Evolutionary conservation across 2,329 filamentous ascomycete species (phyloP), one percentile per base, ranked within the genome.

Genomic region (Sporothrix mexicana): DNA sequence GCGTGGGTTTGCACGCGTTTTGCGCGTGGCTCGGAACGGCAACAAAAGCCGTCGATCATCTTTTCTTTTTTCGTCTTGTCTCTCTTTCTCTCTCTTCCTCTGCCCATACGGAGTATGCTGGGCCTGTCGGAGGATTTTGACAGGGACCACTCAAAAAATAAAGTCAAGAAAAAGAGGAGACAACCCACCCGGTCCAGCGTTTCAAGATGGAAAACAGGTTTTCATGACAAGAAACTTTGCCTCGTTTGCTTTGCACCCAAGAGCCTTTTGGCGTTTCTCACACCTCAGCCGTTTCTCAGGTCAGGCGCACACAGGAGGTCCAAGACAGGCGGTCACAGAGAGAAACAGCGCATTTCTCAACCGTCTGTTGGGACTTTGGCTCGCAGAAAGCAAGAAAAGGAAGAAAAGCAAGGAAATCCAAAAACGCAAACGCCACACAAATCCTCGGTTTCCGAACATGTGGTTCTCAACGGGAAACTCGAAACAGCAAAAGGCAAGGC

Each of bases 201-300:
- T 67, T 67, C 64, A 67, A 51, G 67, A 57, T 57, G 49, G 36
- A 69, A 69, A 69, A 57, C 67, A 69, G 67, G 67, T 69, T 69
- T 69, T 69, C 25, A 6, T 17, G 10, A 5, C 30, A 36, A 36
- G 30, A n/a, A n/a, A 36, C 30, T 36, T 36, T 36, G 30, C 30
- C 30, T 36, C 30, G 30, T 36, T 36, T 36, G 30, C 30, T 7
- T 36, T 36, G 30, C 30, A 36, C 7, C 30, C 30, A 36, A 36
- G 30, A 36, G 30, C 1, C 30, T 36, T 30, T 36, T 36, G 30
- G 30, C 30, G 30, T 36, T 36, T 36, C 30, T 36, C 30, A 5
- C 30, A 36, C 7, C 30, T 36, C 30, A 36, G 30, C 30, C 30
- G 4, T 36, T 36, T 36, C 30, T 36, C 30, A 36, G 30, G 30